Conservation (phyloP, 441 rosid genomes). For the Erysimum pusillum region DNA sequence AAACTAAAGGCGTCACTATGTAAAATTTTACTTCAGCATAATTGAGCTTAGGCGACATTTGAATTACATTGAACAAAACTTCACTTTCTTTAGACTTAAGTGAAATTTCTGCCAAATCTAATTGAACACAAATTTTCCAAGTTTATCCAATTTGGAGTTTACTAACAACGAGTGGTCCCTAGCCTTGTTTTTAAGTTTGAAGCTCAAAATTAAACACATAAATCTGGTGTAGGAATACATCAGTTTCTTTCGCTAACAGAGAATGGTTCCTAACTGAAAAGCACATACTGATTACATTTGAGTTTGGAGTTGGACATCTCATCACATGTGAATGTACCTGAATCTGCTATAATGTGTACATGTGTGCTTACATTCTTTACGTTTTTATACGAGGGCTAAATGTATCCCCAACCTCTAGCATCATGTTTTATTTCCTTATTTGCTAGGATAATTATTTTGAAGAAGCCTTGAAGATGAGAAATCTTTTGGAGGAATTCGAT, state of each 20-base stretch:
- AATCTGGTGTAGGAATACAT: background rate
- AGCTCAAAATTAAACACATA: background rate
- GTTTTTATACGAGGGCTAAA: slow-evolving; percentile 24
- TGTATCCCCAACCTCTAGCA: slow-evolving; percentile 33
- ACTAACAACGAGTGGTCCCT: background rate
- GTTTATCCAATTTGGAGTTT: slow-evolving; percentile 3
- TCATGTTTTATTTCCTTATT: slow-evolving; percentile 10
- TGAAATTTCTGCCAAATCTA: background rate
- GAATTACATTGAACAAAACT: background rate
- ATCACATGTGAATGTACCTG: slow-evolving; percentile 36
- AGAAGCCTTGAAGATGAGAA: slow-evolving; percentile 98
- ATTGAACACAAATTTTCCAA: background rate
- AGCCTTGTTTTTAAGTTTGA: background rate
- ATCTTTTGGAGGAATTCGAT: slow-evolving; percentile 93
- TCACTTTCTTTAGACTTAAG: background rate
- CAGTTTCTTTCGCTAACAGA: slow-evolving; percentile 21
- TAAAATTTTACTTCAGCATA: slow-evolving; percentile 13
- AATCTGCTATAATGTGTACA: slow-evolving; percentile 32
- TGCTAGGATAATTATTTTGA: slow-evolving; percentile 96
- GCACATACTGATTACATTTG: slow-evolving; percentile 23
- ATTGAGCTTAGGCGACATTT: background rate
- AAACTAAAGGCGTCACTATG: slow-evolving; percentile 8
- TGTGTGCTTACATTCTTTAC: slow-evolving; percentile 29
- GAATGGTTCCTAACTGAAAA: slow-evolving; percentile 16
- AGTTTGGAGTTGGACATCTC: slow-evolving; percentile 31